Percentiles rank a stretch among this genome's conserved stretches.
These are phyloP conservation scores for Puccinia polysora DNA, from an alignment of 1,284 basidiomycete species.

Conservation along the genomic window DNA sequence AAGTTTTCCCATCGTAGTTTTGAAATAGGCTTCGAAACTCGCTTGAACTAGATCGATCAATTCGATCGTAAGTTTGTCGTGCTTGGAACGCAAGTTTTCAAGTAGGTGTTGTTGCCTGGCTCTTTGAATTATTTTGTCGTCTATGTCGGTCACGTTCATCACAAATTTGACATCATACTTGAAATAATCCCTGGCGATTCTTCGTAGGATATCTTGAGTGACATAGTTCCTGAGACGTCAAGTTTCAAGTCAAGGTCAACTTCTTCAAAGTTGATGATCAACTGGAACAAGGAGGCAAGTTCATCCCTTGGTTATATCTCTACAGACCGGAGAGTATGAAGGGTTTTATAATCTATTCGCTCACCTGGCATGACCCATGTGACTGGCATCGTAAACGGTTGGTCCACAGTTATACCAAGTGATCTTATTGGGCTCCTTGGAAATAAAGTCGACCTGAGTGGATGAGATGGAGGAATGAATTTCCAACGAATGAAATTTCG, in stretches of 20 bases:
- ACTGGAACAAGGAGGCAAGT: slow-evolving; percentile 29
- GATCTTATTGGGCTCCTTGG: slow-evolving; percentile 72
- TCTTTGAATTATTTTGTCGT: slow-evolving; percentile 76
- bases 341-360: slow-evolving; percentile 46
- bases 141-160: slow-evolving; percentile 99
- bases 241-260: not conserved
- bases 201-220: slow-evolving; percentile 88
- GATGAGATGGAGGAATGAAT: not conserved
- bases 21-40: slow-evolving; percentile 59
- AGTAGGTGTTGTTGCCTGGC: slow-evolving; percentile 48
- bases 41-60: slow-evolving; percentile 53
- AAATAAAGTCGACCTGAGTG: slow-evolving; percentile 71
- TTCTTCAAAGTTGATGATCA: too few relatives aligned
- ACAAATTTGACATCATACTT: slow-evolving; percentile 97
- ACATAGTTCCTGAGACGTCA: slow-evolving; percentile 83
- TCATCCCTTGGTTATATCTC: not conserved
- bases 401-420: slow-evolving; percentile 97
- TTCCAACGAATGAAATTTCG: slow-evolving; percentile 38
- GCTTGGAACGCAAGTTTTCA: not conserved
- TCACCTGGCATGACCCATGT: slow-evolving; percentile 97
- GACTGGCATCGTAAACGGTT: slow-evolving; percentile 97
- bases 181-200: slow-evolving; percentile 93
- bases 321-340: not conserved
- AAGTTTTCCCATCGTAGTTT: slow-evolving; percentile 15
- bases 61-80: not conserved